Evolutionary conservation across 2,329 filamentous ascomycete genomes (phyloP).

Genomic region (Aureobasidium sp.): DNA sequence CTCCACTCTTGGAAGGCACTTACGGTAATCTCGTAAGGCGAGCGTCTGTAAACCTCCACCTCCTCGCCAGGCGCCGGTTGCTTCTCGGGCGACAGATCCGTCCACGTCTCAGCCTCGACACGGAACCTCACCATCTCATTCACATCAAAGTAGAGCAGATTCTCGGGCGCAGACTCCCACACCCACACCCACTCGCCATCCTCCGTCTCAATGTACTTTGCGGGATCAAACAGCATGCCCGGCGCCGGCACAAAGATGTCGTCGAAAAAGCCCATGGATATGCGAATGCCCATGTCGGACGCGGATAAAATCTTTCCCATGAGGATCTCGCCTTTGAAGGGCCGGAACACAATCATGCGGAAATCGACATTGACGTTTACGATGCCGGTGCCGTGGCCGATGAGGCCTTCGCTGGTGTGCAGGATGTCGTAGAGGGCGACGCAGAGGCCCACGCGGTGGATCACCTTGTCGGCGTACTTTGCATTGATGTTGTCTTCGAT

Average conservation of each 20-base stretch:
- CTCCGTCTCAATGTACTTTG: conserved; percentile 45
- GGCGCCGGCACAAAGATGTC: conserved; percentile 70
- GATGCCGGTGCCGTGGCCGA: conserved; percentile 82
- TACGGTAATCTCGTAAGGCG: conserved; percentile 59
- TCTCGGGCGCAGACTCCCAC: conserved; percentile 64
- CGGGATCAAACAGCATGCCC: conserved; percentile 64
- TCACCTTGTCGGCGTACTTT: conserved; percentile 93
- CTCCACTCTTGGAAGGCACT: no score
- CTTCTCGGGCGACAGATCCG: conserved; percentile 76
- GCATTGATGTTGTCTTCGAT: conserved; percentile 95
- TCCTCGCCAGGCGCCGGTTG: conserved; percentile 57
- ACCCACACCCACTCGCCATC: conserved; percentile 64
- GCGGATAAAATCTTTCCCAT: conserved; percentile 72
- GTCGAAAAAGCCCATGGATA: conserved; percentile 86
- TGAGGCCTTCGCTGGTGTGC: conserved; percentile 82
- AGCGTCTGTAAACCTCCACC: conserved; percentile 54
- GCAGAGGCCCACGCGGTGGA: conserved; percentile 89
- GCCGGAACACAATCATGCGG: conserved; percentile 84
- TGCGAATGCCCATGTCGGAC: conserved; percentile 64
- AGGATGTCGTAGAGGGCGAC: conserved; percentile 88
- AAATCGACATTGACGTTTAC: conserved; percentile 97
- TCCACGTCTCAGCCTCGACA: conserved; percentile 81
- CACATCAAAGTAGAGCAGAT: conserved; percentile 74
- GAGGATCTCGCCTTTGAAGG: conserved; percentile 91
- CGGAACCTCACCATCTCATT: conserved; percentile 82